Conservation (phyloP, 768 basidiomycete genomes). For the Agaricus subrufescens region DNA sequence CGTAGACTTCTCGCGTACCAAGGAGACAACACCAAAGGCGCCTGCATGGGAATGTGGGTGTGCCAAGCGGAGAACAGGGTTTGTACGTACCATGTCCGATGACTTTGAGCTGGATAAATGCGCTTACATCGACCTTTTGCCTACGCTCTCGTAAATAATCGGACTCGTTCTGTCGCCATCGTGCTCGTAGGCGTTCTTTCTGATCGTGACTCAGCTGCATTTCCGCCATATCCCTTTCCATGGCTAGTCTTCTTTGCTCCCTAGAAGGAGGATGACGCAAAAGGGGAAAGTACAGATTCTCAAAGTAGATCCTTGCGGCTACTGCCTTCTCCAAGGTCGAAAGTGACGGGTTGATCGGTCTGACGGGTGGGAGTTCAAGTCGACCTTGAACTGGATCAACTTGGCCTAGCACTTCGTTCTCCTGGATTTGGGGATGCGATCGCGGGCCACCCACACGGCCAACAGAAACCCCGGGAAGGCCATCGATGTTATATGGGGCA, state of each 20-base stretch:
- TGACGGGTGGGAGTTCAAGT: constrained; percentile 29
- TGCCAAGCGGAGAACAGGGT: constrained; percentile 20
- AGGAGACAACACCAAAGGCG: constrained; percentile 93
- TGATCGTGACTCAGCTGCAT: constrained; percentile 68
- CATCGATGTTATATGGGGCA: constrained; percentile 38
- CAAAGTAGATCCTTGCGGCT: constrained; percentile 90
- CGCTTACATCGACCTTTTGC: constrained; percentile 76
- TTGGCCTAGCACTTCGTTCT: constrained; percentile 45
- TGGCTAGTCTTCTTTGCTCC: constrained; percentile 77
- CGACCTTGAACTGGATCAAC: constrained; percentile 24
- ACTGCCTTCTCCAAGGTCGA: constrained; percentile 92
- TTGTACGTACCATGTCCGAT: constrained; percentile 77
- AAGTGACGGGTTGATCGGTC: constrained; percentile 78
- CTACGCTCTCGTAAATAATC: constrained; percentile 84
- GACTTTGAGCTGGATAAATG: constrained; percentile 86
- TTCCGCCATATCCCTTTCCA: constrained; percentile 82
- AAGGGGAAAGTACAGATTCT: constrained; percentile 83
- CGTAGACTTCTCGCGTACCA: constrained; percentile 78
- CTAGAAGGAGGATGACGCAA: constrained; percentile 82
- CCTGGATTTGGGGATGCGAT: constrained; percentile 63
- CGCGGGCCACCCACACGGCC: constrained; percentile 58
- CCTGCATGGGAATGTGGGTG: constrained; percentile 40
- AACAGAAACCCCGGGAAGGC: constrained; percentile 55
- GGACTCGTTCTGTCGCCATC: constrained; percentile 86
- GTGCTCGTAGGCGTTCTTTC: constrained; percentile 65